These are phyloP conservation scores for Apiospora phragmitis DNA, from an alignment of 2,329 filamentous ascomycete genomes.

Conservation along the genomic window DNA sequence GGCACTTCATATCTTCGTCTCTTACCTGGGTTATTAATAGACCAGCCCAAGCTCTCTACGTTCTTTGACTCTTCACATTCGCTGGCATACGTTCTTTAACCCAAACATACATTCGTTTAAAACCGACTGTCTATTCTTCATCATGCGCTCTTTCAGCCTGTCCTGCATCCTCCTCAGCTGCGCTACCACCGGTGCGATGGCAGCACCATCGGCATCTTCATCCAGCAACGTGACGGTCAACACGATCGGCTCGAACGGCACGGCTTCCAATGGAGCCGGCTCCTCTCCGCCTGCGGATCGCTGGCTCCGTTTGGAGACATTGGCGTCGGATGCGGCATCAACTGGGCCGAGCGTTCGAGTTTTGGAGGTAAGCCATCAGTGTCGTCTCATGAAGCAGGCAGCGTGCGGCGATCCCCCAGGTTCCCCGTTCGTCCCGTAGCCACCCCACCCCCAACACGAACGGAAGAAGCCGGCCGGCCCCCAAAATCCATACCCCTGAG, in stretches of 20 bases:
- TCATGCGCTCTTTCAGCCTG: neutral
- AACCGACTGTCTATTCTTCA: neutral
- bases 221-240: neutral
- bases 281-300: neutral
- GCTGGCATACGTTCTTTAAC: neutral
- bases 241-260: neutral
- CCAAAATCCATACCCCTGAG: neutral
- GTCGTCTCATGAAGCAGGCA: neutral
- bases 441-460: no score
- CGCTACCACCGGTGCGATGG: neutral
- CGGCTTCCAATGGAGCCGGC: neutral
- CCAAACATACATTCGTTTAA: neutral
- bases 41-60: neutral
- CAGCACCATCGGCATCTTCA: neutral
- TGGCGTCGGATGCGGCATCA: conserved; percentile 2
- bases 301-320: conserved; percentile 3
- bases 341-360: neutral
- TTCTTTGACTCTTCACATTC: neutral
- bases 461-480: neutral
- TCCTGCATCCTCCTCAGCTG: neutral
- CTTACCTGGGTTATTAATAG: neutral
- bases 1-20: neutral
- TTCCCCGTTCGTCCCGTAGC: neutral
- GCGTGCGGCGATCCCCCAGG: neutral
- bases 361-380: neutral